Evolutionary conservation across 108 stramenopile genomes (phyloP).

Genomic region (Pseudonitzschia delicatissima): DNA sequence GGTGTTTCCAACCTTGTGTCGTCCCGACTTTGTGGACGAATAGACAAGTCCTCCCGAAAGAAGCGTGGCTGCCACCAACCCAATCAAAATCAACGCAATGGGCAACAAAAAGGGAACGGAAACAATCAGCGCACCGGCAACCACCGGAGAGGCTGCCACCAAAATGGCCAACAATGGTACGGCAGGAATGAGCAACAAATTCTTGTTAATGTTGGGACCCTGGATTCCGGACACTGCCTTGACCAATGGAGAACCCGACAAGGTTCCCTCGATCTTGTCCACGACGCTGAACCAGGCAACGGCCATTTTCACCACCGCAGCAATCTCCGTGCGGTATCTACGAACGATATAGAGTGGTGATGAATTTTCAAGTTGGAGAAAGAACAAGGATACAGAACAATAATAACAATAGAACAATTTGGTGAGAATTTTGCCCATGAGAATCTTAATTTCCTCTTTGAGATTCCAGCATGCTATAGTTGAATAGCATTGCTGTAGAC

Average conservation of each 20-base stretch:
- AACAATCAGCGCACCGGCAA: slow-evolving; percentile 52
- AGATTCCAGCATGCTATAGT: too few relatives aligned
- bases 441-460: too few relatives aligned
- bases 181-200: slow-evolving; percentile 51
- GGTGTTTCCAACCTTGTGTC: slow-evolving; percentile 38
- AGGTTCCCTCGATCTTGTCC: slow-evolving; percentile 44
- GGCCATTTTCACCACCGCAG: slow-evolving; percentile 47
- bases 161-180: slow-evolving; percentile 53
- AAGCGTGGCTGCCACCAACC: not conserved
- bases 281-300: slow-evolving; percentile 64
- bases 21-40: slow-evolving; percentile 54
- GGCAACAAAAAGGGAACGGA: slow-evolving; percentile 78
- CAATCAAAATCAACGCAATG: slow-evolving; percentile 22
- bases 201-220: slow-evolving; percentile 34
- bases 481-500: too few relatives aligned
- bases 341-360: too few relatives aligned
- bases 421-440: too few relatives aligned
- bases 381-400: too few relatives aligned
- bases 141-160: slow-evolving; percentile 52
- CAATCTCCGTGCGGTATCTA: slow-evolving; percentile 69
- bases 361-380: too few relatives aligned
- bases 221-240: slow-evolving; percentile 7
- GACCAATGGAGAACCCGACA: slow-evolving; percentile 15
- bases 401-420: too few relatives aligned
- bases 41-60: slow-evolving; percentile 40